phyloP scores from a whole-genome alignment of 495 filamentous ascomycete genomes.

The Talaromyces thailandensis region DNA sequence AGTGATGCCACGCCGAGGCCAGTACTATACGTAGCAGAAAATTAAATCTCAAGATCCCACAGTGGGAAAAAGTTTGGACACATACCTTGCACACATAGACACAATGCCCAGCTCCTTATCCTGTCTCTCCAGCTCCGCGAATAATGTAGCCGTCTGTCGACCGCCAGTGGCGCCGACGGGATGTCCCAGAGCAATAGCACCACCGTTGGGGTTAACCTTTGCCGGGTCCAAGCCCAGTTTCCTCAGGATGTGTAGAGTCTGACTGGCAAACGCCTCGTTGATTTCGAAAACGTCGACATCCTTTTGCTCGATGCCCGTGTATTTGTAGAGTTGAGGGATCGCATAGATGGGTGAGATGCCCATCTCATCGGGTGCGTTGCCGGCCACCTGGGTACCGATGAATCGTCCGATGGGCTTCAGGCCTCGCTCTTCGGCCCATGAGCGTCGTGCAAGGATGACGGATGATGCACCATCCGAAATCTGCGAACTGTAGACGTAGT shows the following conservation, averaged over 20 bases:
- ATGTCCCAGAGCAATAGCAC: slow-evolving; percentile 67
- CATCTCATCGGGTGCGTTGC: slow-evolving; percentile 81
- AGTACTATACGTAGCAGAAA: slow-evolving; percentile 36
- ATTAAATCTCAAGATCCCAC: not conserved
- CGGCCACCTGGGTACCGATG: slow-evolving; percentile 71
- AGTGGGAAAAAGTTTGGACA: not conserved
- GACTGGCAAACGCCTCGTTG: slow-evolving; percentile 87
- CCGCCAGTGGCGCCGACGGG: slow-evolving; percentile 65
- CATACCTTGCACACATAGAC: slow-evolving; percentile 58
- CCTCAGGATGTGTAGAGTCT: slow-evolving; percentile 76
- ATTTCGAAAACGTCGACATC: slow-evolving; percentile 80
- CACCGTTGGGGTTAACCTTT: slow-evolving; percentile 81
- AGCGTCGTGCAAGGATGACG: slow-evolving; percentile 75
- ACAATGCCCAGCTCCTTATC: slow-evolving; percentile 69
- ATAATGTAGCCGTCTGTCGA: slow-evolving; percentile 62
- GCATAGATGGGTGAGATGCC: slow-evolving; percentile 80
- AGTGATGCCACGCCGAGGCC: slow-evolving; percentile 72
- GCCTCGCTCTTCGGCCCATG: slow-evolving; percentile 62
- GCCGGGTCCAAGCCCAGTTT: slow-evolving; percentile 57
- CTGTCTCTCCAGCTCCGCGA: slow-evolving; percentile 57
- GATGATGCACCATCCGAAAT: slow-evolving; percentile 57
- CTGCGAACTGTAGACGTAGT: slow-evolving; percentile 13
- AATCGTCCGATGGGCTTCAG: slow-evolving; percentile 75
- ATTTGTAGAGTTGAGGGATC: slow-evolving; percentile 71
- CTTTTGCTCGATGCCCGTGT: slow-evolving; percentile 56